These are phyloP conservation scores for Penicillium rolfsii DNA, from an alignment of 2,329 filamentous ascomycete genomes.

Conservation along the genomic window DNA sequence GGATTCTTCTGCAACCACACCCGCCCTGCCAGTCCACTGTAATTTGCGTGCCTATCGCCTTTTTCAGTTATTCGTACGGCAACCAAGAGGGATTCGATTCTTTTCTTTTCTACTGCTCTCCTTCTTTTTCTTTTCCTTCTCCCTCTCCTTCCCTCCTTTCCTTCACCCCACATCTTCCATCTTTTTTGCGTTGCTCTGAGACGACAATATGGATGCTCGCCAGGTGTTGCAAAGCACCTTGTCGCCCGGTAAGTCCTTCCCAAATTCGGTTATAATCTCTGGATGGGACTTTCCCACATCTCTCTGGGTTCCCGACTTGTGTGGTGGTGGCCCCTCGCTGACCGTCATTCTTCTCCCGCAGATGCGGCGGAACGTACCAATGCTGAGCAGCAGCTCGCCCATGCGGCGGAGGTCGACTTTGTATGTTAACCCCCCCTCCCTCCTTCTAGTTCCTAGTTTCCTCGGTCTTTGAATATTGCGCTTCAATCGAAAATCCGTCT, in stretches of 20 bases:
- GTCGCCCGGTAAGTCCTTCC: slow-evolving; percentile 73
- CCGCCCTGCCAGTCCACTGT: slow-evolving; percentile 31
- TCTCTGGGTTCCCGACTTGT: not conserved
- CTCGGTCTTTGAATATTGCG: not conserved
- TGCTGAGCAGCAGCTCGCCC: slow-evolving; percentile 90
- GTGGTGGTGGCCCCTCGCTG: slow-evolving; percentile 27
- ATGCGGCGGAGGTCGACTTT: slow-evolving; percentile 93
- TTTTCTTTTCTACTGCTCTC: slow-evolving; percentile 23
- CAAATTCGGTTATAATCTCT: not conserved
- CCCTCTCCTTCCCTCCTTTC: slow-evolving; percentile 15
- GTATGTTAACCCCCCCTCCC: slow-evolving; percentile 60
- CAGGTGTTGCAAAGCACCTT: slow-evolving; percentile 96
- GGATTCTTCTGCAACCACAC: slow-evolving; percentile 29
- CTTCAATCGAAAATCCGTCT: not conserved
- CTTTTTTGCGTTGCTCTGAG: slow-evolving; percentile 27
- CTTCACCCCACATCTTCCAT: slow-evolving; percentile 25
- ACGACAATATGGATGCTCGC: slow-evolving; percentile 86
- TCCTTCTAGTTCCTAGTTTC: slow-evolving; percentile 25
- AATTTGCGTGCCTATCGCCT: slow-evolving; percentile 20
- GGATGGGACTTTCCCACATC: not conserved
- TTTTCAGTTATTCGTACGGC: slow-evolving; percentile 21
- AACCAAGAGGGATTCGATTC: slow-evolving; percentile 23
- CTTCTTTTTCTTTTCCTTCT: slow-evolving; percentile 27
- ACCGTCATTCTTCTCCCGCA: slow-evolving; percentile 50
- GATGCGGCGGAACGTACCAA: slow-evolving; percentile 87